phyloP scores from a whole-genome alignment of 805 yeast species.

The Tetrapisispora arboricola region DNA sequence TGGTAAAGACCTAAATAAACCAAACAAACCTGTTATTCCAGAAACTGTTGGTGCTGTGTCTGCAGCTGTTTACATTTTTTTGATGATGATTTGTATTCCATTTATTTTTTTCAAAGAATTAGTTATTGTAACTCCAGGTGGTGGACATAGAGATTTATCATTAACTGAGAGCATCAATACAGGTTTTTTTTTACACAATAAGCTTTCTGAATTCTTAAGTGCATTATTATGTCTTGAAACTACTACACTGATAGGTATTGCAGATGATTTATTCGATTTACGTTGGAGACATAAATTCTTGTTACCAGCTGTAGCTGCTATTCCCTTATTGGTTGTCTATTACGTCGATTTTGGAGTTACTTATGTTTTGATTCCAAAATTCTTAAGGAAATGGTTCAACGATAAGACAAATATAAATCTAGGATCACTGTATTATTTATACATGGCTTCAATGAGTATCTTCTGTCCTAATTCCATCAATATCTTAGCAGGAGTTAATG shows the following conservation, averaged over 20 bases:
- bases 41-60: constrained; percentile 90
- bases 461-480: constrained; percentile 95
- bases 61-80: constrained; percentile 67
- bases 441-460: constrained; percentile 86
- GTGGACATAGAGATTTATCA: constrained; percentile 38
- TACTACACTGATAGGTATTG: constrained; percentile 75
- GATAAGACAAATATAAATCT: constrained; percentile 46
- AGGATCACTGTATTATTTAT: constrained; percentile 69
- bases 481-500: constrained; percentile 92
- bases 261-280: constrained; percentile 91
- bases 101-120: constrained; percentile 71
- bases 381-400: constrained; percentile 36
- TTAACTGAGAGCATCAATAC: constrained; percentile 4
- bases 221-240: constrained; percentile 76
- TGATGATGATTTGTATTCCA: constrained; percentile 81
- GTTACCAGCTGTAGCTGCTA: constrained; percentile 86
- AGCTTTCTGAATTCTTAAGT: constrained; percentile 75
- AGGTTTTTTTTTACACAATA: constrained; percentile 60
- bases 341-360: constrained; percentile 93
- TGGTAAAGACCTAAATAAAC: constrained; percentile 77
- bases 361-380: constrained; percentile 68
- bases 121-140: constrained; percentile 48
- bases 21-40: constrained; percentile 64
- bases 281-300: constrained; percentile 97
- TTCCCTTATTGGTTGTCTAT: constrained; percentile 84